Evolutionary conservation across 2,329 filamentous ascomycete genomes (phyloP), one percentile per base, ranked within the genome.

Genomic region (Xylariaceae sp.): DNA sequence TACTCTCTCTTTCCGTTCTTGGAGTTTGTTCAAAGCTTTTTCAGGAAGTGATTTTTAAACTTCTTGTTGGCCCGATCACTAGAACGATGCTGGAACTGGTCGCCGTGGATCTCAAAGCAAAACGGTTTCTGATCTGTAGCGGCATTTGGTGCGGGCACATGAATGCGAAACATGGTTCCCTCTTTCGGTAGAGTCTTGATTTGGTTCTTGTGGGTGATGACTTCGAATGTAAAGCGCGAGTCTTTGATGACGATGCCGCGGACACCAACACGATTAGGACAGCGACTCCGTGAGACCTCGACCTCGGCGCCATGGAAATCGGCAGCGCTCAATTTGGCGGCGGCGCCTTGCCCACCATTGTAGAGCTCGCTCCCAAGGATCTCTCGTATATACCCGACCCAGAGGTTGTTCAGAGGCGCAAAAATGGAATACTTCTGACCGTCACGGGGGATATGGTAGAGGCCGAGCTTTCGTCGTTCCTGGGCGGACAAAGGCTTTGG

Each of bases 241-340:
- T 99, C 95, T 71, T 91, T 87, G 36, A 97, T 86, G 58, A 98
- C 90, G 66, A 98, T 94, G 14, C 95, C 95, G 67, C 81, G 85
- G 51, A 94, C 75, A 0, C 95, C 94, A 0, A 99, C 93, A 14
- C 94, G 82, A 51, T 90, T 87, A 14, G 89, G 84, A 72, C 93
- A 97, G 26, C 84, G 78, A 73, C 92, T 95, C 66, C 93, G 78
- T 53, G 94, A 89, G 19, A 98, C 91, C 75, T 92, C 87, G 17
- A 97, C 73, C 65, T 87, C 79, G 14, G 94, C 93, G 1, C 95
- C 95, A 72, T 98, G 93, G 68, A 92, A 94, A 75, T 99, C 95
- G 1, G 93, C 94, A 55, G 88, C 91, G 40, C 85, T 87, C 29
- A 99, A 77, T 73, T 95, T 90, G 4, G 89, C 89, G 4, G 88